Evolutionary conservation across 2,329 filamentous ascomycete species (phyloP), one percentile per base, ranked within the genome.

Genomic region (Aspergillaceae sp.): DNA sequence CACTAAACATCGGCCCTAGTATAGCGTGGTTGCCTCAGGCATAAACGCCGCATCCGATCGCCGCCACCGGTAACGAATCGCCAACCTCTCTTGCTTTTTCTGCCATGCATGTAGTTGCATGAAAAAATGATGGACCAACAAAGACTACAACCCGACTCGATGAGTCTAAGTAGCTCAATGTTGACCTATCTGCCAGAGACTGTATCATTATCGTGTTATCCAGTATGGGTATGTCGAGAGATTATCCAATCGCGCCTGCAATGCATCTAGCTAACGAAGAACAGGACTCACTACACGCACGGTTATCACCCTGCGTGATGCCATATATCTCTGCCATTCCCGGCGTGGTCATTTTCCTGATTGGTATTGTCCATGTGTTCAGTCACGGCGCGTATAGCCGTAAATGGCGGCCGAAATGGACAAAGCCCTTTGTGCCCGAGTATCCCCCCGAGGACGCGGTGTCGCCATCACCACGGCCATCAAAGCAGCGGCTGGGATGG

Each of bases 391-490:
- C 62, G 1, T 44, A 49, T 29, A 19, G 19, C 19, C 19, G 19
- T 19, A 48, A 47, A 33, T 60, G 54, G 55, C 63, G 67, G 37
- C 73, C 78, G 32, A 60, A 54, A 62, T 81, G 78, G 77, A 70
- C 68, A 19, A 65, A 56, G 41, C 66, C 74, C 3, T 80, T 82
- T 49, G 61, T 80, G 11, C 55, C 68, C 11, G 75, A 78, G 48
- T 51, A 61, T 19, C 52, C 54, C 11, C 57, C 60, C 32, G 53
- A 58, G 33, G 48, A 41, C 37, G 42, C 53, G 36, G 61, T 65
- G 40, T 51, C 19, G 19, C 19, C 62, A 42, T 63, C 58, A 44
- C 62, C 54, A 42, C 69, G 61, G 49, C 56, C 54, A 29, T 51
- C 58, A 27, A 58, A 47, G 48, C 59, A 51, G 36, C 52, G 56